Percentiles rank a stretch among this genome's conserved stretches.
These are phyloP conservation scores for Yamadazyma sp. DNA, from an alignment of 805 yeast species.

Conservation along the genomic window DNA sequence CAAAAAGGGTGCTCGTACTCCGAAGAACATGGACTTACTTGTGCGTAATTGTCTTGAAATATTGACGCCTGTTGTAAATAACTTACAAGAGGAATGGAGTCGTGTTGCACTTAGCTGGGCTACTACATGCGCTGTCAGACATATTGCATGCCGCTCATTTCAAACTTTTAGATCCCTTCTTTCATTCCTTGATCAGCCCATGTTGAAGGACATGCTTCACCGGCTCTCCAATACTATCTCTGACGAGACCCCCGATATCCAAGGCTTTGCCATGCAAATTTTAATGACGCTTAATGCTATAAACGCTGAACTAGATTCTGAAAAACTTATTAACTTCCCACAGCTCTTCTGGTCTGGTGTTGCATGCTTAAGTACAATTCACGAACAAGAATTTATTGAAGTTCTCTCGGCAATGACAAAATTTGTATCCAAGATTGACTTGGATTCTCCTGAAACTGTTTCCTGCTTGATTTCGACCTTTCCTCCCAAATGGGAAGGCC, in stretches of 20 bases:
- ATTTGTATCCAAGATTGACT: conserved; percentile 81
- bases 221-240: conserved; percentile 90
- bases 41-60: conserved; percentile 62
- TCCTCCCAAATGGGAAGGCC: conserved; percentile 95
- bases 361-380: conserved; percentile 85
- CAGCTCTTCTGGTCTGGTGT: conserved; percentile 94
- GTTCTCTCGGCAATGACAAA: conserved; percentile 78
- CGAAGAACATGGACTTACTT: conserved; percentile 77
- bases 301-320: conserved; percentile 79
- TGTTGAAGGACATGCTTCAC: conserved; percentile 92
- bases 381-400: conserved; percentile 91
- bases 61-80: conserved; percentile 45
- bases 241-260: conserved; percentile 85
- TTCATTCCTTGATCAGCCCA: conserved; percentile 77
- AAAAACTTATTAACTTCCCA: conserved; percentile 80
- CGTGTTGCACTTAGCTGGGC: conserved; percentile 87
- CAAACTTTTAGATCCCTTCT: conserved; percentile 85
- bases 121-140: conserved; percentile 95
- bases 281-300: conserved; percentile 93
- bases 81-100: conserved; percentile 83
- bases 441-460: conserved; percentile 82
- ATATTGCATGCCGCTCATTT: conserved; percentile 94
- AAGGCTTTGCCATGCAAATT: conserved; percentile 96
- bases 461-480: conserved; percentile 79
- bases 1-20: conserved; percentile 76